Evolutionary conservation across 805 yeast species (phyloP).

Genomic region (Metschnikowia santaceciliae): DNA sequence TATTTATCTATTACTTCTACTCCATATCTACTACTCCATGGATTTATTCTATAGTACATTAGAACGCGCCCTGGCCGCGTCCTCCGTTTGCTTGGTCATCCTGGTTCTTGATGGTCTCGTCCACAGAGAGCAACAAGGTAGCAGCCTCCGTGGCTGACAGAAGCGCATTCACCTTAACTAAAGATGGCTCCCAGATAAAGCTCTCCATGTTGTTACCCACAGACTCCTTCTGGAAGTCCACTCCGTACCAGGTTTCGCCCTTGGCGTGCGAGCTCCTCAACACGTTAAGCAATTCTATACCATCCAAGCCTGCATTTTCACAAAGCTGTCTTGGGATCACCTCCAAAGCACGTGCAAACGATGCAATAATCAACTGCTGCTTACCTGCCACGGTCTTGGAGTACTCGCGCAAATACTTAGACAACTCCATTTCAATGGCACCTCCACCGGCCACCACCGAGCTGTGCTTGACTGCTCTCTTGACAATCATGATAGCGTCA

Average conservation of each 20-base stretch:
- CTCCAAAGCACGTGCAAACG: constrained; percentile 92
- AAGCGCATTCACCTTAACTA: constrained; percentile 90
- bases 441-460: constrained; percentile 98
- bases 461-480: constrained; percentile 85
- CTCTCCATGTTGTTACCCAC: constrained; percentile 80
- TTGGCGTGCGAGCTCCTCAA: constrained; percentile 91
- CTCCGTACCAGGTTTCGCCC: constrained; percentile 89
- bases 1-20: too few species aligned
- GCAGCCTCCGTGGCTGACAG: constrained; percentile 97
- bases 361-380: constrained; percentile 87
- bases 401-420: constrained; percentile 80
- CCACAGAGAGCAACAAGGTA: constrained; percentile 86
- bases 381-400: constrained; percentile 90
- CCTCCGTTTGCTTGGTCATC: constrained; percentile 53
- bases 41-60: constrained; percentile 4
- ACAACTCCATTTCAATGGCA: constrained; percentile 96
- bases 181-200: constrained; percentile 97
- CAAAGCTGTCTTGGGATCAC: constrained; percentile 95
- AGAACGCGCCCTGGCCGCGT: constrained; percentile 65
- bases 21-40: not conserved
- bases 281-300: constrained; percentile 87
- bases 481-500: constrained; percentile 98
- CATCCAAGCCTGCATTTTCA: constrained; percentile 98
- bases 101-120: constrained; percentile 82
- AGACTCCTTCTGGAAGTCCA: constrained; percentile 80